phyloP scores from a whole-genome alignment of 345 rosid species.

The Microthlaspi erraticum region DNA sequence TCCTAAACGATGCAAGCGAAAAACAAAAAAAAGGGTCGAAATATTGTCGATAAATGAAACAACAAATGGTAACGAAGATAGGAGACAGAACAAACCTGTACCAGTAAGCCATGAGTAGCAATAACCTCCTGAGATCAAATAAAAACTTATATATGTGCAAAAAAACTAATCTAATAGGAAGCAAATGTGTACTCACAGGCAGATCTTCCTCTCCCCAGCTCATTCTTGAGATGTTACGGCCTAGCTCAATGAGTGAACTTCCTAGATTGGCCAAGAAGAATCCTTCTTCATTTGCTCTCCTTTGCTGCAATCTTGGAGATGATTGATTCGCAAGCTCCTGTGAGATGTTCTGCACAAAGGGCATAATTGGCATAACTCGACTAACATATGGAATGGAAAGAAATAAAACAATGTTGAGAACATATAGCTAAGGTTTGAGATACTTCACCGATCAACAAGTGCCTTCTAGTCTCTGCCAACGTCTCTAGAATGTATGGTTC shows the following conservation, averaged over 20 bases:
- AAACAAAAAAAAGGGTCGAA: not conserved
- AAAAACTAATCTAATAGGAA: not conserved
- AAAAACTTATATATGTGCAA: not conserved
- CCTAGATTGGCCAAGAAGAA: slow-evolving; percentile 49
- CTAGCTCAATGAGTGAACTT: slow-evolving; percentile 53
- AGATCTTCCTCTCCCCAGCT: slow-evolving; percentile 51
- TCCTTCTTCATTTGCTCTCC: slow-evolving; percentile 41
- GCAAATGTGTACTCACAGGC: slow-evolving; percentile 41
- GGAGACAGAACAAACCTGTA: slow-evolving; percentile 1
- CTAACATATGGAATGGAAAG: not conserved
- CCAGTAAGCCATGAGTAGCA: not conserved
- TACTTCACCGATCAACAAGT: slow-evolving; percentile 45
- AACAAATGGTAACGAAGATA: not conserved
- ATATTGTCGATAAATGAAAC: not conserved
- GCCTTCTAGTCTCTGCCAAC: slow-evolving; percentile 39
- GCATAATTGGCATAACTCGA: not conserved
- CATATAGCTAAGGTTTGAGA: slow-evolving; percentile 50
- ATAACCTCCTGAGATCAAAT: not conserved
- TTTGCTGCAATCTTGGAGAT: slow-evolving; percentile 26
- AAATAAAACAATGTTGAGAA: not conserved
- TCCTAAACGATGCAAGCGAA: not conserved
- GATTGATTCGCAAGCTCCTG: slow-evolving; percentile 43
- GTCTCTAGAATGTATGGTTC: not conserved
- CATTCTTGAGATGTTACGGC: slow-evolving; percentile 49
- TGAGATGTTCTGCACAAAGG: slow-evolving; percentile 43